These are phyloP conservation scores for Dalbergia cultrata DNA, from an alignment of 306 rosid genomes.

Conservation along the genomic window DNA sequence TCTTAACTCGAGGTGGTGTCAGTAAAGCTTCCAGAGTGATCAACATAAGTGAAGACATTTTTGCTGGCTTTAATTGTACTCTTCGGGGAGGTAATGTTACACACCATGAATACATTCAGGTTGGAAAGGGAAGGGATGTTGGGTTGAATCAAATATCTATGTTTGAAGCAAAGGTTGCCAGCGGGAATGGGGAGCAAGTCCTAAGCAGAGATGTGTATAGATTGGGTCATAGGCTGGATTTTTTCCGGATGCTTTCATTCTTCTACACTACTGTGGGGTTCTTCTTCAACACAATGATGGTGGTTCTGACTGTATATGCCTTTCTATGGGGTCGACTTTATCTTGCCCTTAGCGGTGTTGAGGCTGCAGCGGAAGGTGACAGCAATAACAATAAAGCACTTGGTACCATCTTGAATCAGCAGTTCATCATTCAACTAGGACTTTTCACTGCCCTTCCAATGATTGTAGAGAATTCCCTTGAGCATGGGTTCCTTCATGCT, in stretches of 20 bases:
- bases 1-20: conserved; percentile 60
- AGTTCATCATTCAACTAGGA: conserved; percentile 61
- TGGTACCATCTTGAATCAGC: conserved; percentile 62
- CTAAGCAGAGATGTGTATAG: conserved; percentile 65
- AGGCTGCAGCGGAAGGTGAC: conserved; percentile 44
- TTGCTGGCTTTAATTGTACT: conserved; percentile 64
- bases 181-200: conserved; percentile 66
- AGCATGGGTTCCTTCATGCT: conserved; percentile 65
- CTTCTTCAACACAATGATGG: conserved; percentile 63
- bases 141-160: conserved; percentile 62
- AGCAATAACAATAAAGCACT: conserved; percentile 61
- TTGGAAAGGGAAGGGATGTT: conserved; percentile 67
- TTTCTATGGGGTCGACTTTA: conserved; percentile 63
- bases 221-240: conserved; percentile 63
- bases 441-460: conserved; percentile 64
- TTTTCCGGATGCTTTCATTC: conserved; percentile 64
- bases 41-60: conserved; percentile 64
- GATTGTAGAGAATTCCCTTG: conserved; percentile 63
- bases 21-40: conserved; percentile 65
- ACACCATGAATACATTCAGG: conserved; percentile 64
- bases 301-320: conserved; percentile 59
- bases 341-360: conserved; percentile 63
- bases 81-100: conserved; percentile 67
- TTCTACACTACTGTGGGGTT: conserved; percentile 65
- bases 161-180: conserved; percentile 67